Base-by-base conservation (phyloP, 2,329 filamentous ascomycete genomes). In the Drechslerella stenobrocha region DNA sequence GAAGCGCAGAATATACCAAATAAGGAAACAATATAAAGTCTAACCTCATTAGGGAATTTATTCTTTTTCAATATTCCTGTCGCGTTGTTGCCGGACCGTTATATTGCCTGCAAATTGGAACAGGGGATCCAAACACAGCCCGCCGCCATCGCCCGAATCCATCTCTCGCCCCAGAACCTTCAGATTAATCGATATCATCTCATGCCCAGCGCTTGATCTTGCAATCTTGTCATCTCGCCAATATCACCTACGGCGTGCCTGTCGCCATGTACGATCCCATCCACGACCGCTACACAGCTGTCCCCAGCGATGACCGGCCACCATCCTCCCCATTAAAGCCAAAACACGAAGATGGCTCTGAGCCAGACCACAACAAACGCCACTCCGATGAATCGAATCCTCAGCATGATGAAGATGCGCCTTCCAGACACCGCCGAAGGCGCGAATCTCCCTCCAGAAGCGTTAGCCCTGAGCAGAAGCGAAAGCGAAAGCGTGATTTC, bases 191-290 rank as follows among this genome's bases (percentile, higher is more conserved):
- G n/a, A n/a, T n/a, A n/a, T n/a, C n/a, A n/a, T n/a, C n/a, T n/a
- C n/a, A n/a, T n/a, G n/a, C n/a, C n/a, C n/a, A n/a, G n/a, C n/a
- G n/a, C n/a, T n/a, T n/a, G n/a, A n/a, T n/a, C n/a, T n/a, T n/a
- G n/a, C n/a, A n/a, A n/a, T n/a, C n/a, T n/a, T n/a, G n/a, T n/a
- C n/a, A n/a, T n/a, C n/a, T n/a, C n/a, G n/a, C n/a, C n/a, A n/a
- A n/a, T n/a, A n/a, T n/a, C n/a, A n/a, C n/a, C n/a, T n/a, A n/a
- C n/a, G n/a, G n/a, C n/a, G n/a, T n/a, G n/a, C n/a, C n/a, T n/a
- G n/a, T n/a, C n/a, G n/a, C 3, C 23, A 69, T 69, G 64, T 69
- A 69, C 37, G 64, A 69, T 46, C 64, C 64, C 37, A 61, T 69
- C 30, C 64, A 56, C 15, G 64, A 56, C 24, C 47, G 58, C 13